These are phyloP conservation scores for Trichosporon ovoides DNA, from an alignment of 1,284 basidiomycete genomes.

Conservation along the genomic window DNA sequence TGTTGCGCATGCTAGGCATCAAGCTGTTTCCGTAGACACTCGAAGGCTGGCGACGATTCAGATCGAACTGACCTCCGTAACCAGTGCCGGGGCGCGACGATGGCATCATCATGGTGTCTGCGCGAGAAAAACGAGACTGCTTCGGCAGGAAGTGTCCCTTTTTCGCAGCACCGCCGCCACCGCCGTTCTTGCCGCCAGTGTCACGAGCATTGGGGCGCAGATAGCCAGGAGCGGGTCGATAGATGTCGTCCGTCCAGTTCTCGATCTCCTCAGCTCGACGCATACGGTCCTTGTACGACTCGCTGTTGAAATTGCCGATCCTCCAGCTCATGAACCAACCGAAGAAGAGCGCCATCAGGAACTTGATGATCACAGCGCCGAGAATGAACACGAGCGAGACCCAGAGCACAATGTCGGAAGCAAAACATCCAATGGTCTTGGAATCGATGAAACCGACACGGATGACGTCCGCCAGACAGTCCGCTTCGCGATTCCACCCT, in stretches of 20 bases:
- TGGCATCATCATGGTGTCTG: constrained; percentile 60
- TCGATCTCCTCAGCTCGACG: constrained; percentile 86
- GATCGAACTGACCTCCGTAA: constrained; percentile 54
- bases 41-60: constrained; percentile 27
- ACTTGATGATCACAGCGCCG: constrained; percentile 91
- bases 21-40: constrained; percentile 47
- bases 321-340: constrained; percentile 95
- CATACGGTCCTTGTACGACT: constrained; percentile 93
- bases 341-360: constrained; percentile 94
- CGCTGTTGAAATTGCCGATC: constrained; percentile 86
- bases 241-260: constrained; percentile 94
- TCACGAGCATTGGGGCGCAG: constrained; percentile 79
- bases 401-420: constrained; percentile 89
- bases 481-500: constrained; percentile 58
- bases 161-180: constrained; percentile 8
- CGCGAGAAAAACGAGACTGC: constrained; percentile 76
- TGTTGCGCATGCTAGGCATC: constrained; percentile 47
- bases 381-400: constrained; percentile 95
- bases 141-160: constrained; percentile 64
- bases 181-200: constrained; percentile 52
- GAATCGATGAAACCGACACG: constrained; percentile 92
- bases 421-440: constrained; percentile 89
- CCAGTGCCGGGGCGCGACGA: constrained; percentile 64
- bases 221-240: constrained; percentile 82
- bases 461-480: constrained; percentile 79